Percentiles rank a stretch among this genome's conserved stretches.
These are phyloP conservation scores for Suillus bovinus DNA, from an alignment of 768 basidiomycete species.

Conservation along the genomic window DNA sequence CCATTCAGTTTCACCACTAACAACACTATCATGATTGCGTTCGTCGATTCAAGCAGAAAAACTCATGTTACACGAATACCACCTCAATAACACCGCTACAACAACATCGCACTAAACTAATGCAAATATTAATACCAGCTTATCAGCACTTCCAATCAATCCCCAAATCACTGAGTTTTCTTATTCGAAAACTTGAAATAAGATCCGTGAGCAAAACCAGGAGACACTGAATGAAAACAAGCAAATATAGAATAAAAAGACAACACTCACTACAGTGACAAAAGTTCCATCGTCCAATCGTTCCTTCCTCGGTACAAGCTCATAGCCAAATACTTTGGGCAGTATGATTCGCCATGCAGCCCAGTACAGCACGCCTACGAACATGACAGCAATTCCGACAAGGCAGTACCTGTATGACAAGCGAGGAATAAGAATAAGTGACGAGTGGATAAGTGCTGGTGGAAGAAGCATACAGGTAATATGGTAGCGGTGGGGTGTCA, in stretches of 20 bases:
- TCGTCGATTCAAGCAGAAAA: too few relatives aligned
- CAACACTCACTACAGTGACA: conserved; percentile 47
- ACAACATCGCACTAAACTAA: neutral
- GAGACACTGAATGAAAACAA: neutral
- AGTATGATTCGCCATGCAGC: conserved; percentile 51
- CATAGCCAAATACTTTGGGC: conserved; percentile 49
- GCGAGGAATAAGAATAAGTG: neutral
- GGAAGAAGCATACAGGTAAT: conserved; percentile 43
- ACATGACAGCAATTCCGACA: conserved; percentile 51
- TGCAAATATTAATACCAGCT: neutral
- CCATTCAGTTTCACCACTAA: too few relatives aligned
- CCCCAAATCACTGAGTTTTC: neutral
- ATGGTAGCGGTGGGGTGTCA: conserved; percentile 60
- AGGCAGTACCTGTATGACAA: conserved; percentile 44
- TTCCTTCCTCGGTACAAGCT: conserved; percentile 49
- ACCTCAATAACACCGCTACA: too few relatives aligned
- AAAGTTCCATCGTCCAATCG: conserved; percentile 52
- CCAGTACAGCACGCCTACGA: conserved; percentile 53
- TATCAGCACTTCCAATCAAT: neutral
- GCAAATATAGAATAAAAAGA: neutral
- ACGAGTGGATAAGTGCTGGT: neutral
- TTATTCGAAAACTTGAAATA: conserved; percentile 11
- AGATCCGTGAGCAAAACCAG: neutral
- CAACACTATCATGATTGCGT: too few relatives aligned
- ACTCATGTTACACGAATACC: neutral